A percentile compares a stretch with the other conserved stretches of the same genome.
These are phyloP conservation scores for Phoma herbarum DNA, from an alignment of 2,329 filamentous ascomycete genomes.

Conservation along the genomic window DNA sequence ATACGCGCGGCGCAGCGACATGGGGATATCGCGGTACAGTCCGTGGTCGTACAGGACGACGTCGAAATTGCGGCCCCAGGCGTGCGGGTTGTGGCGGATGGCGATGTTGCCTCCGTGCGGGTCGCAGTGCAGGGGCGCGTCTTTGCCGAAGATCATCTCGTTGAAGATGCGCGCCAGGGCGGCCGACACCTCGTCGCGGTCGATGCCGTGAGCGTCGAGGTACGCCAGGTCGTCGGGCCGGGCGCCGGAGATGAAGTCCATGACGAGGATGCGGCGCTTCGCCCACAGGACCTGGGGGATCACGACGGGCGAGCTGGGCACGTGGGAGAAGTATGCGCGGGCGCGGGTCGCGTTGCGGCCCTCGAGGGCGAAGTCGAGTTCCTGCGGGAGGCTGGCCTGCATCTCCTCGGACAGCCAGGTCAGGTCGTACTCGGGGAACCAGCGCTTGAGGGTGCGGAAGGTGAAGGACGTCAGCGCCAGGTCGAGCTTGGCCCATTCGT, in stretches of 20 bases:
- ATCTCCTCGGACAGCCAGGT: conserved; percentile 96
- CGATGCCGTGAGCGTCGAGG: conserved; percentile 84
- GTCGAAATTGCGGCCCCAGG: conserved; percentile 82
- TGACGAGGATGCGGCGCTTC: conserved; percentile 87
- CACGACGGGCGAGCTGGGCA: conserved; percentile 80
- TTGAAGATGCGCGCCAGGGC: conserved; percentile 94
- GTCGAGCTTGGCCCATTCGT: conserved; percentile 90
- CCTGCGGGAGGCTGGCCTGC: conserved; percentile 87
- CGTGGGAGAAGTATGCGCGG: conserved; percentile 78
- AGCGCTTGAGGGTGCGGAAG: conserved; percentile 86
- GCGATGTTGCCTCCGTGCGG: conserved; percentile 97
- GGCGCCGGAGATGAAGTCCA: conserved; percentile 89
- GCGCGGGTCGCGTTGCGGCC: conserved; percentile 83
- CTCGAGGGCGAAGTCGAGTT: conserved; percentile 88
- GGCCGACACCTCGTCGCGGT: conserved; percentile 93
- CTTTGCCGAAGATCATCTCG: conserved; percentile 96
- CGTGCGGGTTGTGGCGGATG: conserved; percentile 76
- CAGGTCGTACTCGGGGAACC: conserved; percentile 97
- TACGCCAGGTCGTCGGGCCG: conserved; percentile 90
- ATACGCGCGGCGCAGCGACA: conserved; percentile 80
- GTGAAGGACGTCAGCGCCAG: conserved; percentile 86
- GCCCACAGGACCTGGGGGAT: conserved; percentile 92
- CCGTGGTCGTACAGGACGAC: conserved; percentile 97
- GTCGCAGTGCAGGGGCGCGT: conserved; percentile 92
- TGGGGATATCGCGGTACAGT: conserved; percentile 90